phyloP scores from a whole-genome alignment of 73 alveolate species.

The Blepharisma stoltei region DNA sequence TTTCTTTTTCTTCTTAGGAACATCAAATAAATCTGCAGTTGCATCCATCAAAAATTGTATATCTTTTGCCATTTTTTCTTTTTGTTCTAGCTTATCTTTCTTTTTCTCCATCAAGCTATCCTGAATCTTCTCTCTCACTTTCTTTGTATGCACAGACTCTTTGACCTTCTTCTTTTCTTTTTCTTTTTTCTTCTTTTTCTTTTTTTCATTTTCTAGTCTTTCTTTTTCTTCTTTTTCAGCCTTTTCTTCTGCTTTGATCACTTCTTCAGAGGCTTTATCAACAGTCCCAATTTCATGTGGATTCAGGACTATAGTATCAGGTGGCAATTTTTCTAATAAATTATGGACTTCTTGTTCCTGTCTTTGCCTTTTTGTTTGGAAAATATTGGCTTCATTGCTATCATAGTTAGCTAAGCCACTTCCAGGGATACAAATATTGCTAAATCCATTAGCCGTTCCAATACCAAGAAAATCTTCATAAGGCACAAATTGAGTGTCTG shows the following conservation, averaged over 20 bases:
- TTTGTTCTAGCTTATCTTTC: neutral
- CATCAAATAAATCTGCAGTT: neutral
- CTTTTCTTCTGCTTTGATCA: constrained; percentile 73
- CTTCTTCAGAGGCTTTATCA: constrained; percentile 79
- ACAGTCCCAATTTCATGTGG: constrained; percentile 82
- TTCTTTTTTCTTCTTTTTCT: constrained; percentile 65
- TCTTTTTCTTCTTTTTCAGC: constrained; percentile 60
- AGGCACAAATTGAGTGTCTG: constrained; percentile 63
- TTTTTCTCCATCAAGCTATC: neutral
- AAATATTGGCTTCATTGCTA: constrained; percentile 73
- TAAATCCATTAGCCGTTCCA: constrained; percentile 71
- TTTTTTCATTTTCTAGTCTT: constrained; percentile 47
- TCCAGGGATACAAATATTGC: constrained; percentile 87
- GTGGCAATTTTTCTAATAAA: constrained; percentile 85
- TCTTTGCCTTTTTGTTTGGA: constrained; percentile 78
- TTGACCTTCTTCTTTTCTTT: constrained; percentile 63
- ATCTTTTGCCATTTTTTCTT: neutral
- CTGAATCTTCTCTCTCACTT: constrained; percentile 45
- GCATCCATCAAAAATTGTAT: neutral
- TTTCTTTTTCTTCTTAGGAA: constrained; percentile 19
- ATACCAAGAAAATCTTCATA: constrained; percentile 93
- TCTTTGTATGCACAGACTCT: constrained; percentile 26
- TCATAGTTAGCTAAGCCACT: constrained; percentile 84
- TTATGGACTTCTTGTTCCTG: constrained; percentile 80
- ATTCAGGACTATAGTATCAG: constrained; percentile 78